These are phyloP conservation scores for Yamadazyma taylorii DNA, from an alignment of 1,139 yeast genomes.

Conservation along the genomic window DNA sequence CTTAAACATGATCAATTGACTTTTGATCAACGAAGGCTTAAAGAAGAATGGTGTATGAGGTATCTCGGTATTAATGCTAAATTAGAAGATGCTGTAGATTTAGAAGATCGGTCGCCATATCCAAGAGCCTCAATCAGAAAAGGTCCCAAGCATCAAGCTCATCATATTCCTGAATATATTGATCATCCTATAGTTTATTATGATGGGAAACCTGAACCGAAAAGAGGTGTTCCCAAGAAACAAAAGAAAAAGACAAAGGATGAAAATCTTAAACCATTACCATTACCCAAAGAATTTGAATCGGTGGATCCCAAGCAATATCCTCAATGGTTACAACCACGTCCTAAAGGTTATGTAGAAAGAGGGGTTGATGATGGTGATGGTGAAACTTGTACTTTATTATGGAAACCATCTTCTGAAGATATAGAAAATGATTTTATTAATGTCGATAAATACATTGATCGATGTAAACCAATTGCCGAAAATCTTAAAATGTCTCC, in stretches of 20 bases:
- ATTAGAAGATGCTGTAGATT: constrained; percentile 75
- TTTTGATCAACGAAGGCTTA: constrained; percentile 46
- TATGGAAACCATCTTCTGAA: constrained; percentile 60
- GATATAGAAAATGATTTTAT: constrained; percentile 32
- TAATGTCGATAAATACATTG: constrained; percentile 54
- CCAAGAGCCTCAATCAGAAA: constrained; percentile 80
- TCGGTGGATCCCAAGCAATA: constrained; percentile 44
- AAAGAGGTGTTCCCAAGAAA: constrained; percentile 12
- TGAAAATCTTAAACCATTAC: constrained; percentile 29
- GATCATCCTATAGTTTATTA: constrained; percentile 71
- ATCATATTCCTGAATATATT: constrained; percentile 64
- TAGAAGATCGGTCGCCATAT: constrained; percentile 73
- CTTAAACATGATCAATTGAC: constrained; percentile 46
- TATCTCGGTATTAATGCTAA: constrained; percentile 78
- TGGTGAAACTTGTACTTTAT: constrained; percentile 55
- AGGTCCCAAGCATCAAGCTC: constrained; percentile 75
- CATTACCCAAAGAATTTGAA: constrained; percentile 49
- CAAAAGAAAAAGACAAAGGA: constrained; percentile 21
- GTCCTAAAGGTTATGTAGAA: constrained; percentile 81
- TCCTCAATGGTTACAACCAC: constrained; percentile 76
- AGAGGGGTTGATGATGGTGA: constrained; percentile 72
- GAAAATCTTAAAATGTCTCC: constrained; percentile 46
- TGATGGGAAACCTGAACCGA: constrained; percentile 34
- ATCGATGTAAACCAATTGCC: constrained; percentile 58
- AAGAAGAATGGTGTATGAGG: constrained; percentile 79